Conservation (phyloP, 768 basidiomycete species). For the Suillus bovinus region DNA sequence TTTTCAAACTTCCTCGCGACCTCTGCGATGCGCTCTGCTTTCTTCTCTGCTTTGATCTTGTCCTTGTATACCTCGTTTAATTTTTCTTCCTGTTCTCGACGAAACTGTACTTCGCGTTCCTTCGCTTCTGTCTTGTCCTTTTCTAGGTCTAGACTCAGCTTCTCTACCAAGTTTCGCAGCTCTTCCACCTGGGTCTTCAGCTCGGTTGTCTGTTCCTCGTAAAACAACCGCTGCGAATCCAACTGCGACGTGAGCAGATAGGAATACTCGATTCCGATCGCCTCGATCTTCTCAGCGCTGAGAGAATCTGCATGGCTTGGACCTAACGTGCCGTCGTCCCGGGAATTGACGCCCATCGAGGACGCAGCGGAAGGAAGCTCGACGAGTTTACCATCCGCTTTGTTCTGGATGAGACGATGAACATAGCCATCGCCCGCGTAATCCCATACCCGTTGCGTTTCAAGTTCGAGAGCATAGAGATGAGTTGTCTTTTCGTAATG, state of each 20-base stretch:
- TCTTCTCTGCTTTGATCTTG: conserved; percentile 60
- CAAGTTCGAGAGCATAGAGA: conserved; percentile 90
- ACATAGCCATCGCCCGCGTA: conserved; percentile 97
- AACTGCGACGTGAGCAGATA: conserved; percentile 90
- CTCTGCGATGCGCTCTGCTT: conserved; percentile 60
- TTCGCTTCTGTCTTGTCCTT: conserved; percentile 41
- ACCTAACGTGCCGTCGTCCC: conserved; percentile 58
- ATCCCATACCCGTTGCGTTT: conserved; percentile 98
- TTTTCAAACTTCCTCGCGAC: conserved; percentile 68
- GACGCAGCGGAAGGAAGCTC: conserved; percentile 90
- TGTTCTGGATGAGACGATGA: conserved; percentile 94
- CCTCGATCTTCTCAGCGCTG: conserved; percentile 94
- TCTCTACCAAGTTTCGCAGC: conserved; percentile 49
- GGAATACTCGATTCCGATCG: conserved; percentile 96
- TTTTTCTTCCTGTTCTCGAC: conserved; percentile 46
- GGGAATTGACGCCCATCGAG: conserved; percentile 49
- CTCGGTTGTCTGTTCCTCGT: conserved; percentile 72
- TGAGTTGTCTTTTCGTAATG: conserved; percentile 92
- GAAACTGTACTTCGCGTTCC: conserved; percentile 43
- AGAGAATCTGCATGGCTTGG: conserved; percentile 85
- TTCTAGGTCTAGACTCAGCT: conserved; percentile 52
- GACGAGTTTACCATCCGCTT: conserved; percentile 91
- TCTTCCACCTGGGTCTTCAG: conserved; percentile 55
- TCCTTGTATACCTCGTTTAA: conserved; percentile 51
- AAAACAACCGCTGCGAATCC: conserved; percentile 88